These are phyloP conservation scores for Penicillium occitanis DNA, from an alignment of 2,329 filamentous ascomycete genomes.

Conservation along the genomic window DNA sequence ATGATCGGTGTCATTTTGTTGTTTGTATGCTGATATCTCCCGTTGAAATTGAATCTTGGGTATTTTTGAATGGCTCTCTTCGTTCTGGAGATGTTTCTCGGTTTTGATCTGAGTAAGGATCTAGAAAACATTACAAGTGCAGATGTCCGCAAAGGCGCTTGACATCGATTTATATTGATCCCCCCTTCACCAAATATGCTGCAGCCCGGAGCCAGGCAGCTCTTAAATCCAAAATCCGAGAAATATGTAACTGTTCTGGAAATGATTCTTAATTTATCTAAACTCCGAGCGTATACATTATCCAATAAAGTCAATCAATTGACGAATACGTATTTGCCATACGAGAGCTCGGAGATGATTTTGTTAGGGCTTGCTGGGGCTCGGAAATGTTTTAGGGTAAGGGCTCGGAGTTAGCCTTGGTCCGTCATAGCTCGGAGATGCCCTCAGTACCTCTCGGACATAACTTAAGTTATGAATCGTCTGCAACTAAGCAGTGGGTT, in stretches of 20 bases:
- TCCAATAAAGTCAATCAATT: neutral
- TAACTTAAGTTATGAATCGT: neutral
- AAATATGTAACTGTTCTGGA: too few species aligned
- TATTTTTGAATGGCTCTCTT: neutral
- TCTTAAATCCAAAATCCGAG: slow-evolving; percentile 4
- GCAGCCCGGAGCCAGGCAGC: neutral
- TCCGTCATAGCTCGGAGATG: slow-evolving; percentile 3
- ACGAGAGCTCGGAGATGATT: neutral
- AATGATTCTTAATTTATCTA: neutral
- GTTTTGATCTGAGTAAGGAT: neutral
- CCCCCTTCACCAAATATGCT: neutral
- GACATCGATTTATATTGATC: neutral
- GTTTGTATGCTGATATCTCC: neutral
- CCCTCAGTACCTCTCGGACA: neutral
- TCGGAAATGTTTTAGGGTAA: neutral
- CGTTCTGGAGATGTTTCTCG: neutral
- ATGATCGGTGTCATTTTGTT: slow-evolving; percentile 24
- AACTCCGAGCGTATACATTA: neutral
- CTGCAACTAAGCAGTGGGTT: neutral
- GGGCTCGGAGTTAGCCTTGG: neutral
- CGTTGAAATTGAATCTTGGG: neutral
- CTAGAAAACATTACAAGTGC: neutral
- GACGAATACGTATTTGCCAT: neutral
- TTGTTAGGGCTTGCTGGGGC: neutral
- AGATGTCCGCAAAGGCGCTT: neutral